A percentile compares a stretch with the other conserved stretches of the same genome.
Evolutionary conservation across 495 filamentous ascomycete species (phyloP).

Genomic region (Penicillium macrosclerotiorum): DNA sequence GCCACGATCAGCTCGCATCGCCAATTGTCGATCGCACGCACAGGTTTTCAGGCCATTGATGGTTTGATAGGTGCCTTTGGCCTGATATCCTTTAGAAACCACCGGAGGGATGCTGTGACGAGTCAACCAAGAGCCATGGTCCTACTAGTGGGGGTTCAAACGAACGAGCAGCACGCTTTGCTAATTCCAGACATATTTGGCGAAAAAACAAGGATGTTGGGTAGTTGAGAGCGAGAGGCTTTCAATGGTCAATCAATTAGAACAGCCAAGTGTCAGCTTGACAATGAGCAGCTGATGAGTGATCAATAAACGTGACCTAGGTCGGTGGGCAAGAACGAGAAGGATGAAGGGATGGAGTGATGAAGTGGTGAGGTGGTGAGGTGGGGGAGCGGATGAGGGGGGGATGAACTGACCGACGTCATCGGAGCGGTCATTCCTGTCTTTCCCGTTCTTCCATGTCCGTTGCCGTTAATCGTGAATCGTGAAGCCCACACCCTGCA

Average conservation of each 20-base stretch:
- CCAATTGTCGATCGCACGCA: conserved; percentile 23
- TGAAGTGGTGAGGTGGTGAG: background rate
- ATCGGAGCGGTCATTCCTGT: no score
- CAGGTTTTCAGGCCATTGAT: conserved; percentile 63
- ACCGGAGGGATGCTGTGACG: conserved; percentile 49
- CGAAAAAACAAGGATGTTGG: conserved; percentile 1
- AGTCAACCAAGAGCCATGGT: conserved; percentile 1
- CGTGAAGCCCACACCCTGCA: no score
- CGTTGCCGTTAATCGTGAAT: no score
- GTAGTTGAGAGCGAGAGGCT: background rate
- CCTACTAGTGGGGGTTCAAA: background rate
- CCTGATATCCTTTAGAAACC: conserved; percentile 53
- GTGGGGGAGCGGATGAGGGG: background rate
- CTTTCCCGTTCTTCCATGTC: no score
- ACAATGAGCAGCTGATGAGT: no score
- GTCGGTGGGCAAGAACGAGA: background rate
- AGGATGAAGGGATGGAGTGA: background rate
- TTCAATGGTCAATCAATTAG: background rate
- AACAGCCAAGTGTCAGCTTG: no score
- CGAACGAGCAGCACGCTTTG: conserved; percentile 50
- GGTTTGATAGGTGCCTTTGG: conserved; percentile 60
- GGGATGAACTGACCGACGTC: conserved; percentile 24
- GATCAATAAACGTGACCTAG: no score
- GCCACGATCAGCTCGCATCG: background rate
- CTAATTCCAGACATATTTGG: conserved; percentile 45